Percentiles rank a stretch among this genome's conserved stretches.
These are phyloP conservation scores for Rosa hybrid DNA, from an alignment of 331 rosid species.

Conservation along the genomic window DNA sequence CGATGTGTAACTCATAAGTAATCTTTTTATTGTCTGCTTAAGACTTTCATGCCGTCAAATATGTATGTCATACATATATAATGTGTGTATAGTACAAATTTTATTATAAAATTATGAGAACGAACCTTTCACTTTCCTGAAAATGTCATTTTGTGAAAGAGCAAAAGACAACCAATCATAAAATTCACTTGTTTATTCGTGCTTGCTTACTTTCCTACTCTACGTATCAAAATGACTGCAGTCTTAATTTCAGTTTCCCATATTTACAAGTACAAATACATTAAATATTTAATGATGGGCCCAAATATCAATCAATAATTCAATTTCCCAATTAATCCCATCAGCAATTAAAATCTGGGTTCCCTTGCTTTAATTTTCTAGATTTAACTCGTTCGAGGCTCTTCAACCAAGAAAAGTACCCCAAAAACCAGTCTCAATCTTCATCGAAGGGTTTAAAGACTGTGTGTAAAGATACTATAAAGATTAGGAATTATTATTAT, in stretches of 20 bases:
- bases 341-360: background rate
- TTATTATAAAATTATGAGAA: background rate
- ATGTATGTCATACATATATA: too few species aligned
- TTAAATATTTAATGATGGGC: background rate
- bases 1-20: too few species aligned
- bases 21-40: too few species aligned
- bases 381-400: background rate
- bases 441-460: background rate
- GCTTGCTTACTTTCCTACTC: too few species aligned
- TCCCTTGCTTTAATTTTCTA: slow-evolving; percentile 24
- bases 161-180: background rate
- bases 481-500: background rate
- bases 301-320: slow-evolving; percentile 49
- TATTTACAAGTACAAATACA: background rate
- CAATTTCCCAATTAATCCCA: background rate
- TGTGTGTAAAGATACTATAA: slow-evolving; percentile 13
- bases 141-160: background rate
- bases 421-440: background rate
- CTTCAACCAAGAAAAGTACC: background rate
- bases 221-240: too few species aligned
- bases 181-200: background rate
- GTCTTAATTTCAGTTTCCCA: background rate
- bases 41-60: too few species aligned
- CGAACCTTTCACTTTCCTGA: background rate
- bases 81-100: too few species aligned